Percentiles rank a stretch among this genome's conserved stretches.
These are phyloP conservation scores for Plasmodium yoelii DNA, from an alignment of 169 alveolate genomes.

Conservation along the genomic window DNA sequence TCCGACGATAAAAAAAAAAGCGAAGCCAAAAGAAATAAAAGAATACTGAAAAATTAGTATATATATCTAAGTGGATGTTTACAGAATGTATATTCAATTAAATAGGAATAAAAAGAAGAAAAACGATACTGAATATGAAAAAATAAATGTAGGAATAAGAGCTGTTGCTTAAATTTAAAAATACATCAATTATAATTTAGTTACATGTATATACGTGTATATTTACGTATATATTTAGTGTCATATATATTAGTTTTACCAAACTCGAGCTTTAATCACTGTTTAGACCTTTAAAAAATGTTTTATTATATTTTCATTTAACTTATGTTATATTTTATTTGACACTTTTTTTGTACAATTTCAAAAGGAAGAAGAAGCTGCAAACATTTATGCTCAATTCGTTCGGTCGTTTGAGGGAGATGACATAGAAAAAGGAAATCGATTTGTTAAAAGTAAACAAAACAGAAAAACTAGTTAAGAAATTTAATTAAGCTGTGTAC, in stretches of 20 bases:
- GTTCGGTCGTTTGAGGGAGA: slow-evolving; percentile 77
- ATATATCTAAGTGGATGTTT: slow-evolving; percentile 1
- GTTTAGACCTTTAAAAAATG: neutral
- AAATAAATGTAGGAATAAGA: slow-evolving; percentile 60
- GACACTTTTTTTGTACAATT: slow-evolving; percentile 4
- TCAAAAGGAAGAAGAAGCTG: slow-evolving; percentile 76
- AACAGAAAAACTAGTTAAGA: slow-evolving; percentile 25
- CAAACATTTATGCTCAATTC: slow-evolving; percentile 76
- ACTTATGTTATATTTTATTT: neutral
- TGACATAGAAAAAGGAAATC: slow-evolving; percentile 43
- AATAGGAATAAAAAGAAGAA: slow-evolving; percentile 69
- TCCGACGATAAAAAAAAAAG: slow-evolving; percentile 5
- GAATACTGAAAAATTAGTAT: slow-evolving; percentile 1
- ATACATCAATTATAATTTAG: neutral
- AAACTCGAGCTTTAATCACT: too few relatives aligned
- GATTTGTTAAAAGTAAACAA: slow-evolving; percentile 74
- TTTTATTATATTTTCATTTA: neutral
- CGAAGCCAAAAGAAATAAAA: slow-evolving; percentile 3
- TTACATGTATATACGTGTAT: slow-evolving; percentile 2
- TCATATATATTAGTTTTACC: too few relatives aligned
- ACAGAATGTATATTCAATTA: slow-evolving; percentile 62
- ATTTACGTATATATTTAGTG: neutral
- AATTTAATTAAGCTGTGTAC: neutral
- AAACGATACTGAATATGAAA: slow-evolving; percentile 53
- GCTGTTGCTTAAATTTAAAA: neutral